Conservation (phyloP, 345 rosid genomes). For the Litchi chinensis region DNA sequence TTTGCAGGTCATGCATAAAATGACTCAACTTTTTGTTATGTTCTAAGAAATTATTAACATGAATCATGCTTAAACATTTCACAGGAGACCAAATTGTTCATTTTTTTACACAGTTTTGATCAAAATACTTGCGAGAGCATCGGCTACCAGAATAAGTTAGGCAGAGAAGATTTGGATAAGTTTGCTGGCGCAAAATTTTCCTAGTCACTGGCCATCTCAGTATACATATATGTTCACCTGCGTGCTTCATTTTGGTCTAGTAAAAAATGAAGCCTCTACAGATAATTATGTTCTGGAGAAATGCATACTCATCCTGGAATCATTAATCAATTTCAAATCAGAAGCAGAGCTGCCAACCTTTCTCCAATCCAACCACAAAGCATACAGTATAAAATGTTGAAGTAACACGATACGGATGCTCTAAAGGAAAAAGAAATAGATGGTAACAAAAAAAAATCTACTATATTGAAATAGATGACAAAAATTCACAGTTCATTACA, state of each 20-base stretch:
- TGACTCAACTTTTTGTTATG: neutral
- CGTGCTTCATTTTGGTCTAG: neutral
- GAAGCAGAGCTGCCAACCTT: neutral
- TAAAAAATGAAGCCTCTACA: neutral
- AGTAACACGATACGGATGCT: neutral
- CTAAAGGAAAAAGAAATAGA: neutral
- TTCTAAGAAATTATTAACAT: too few relatives aligned
- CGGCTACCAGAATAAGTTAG: neutral
- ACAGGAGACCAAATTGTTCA: neutral
- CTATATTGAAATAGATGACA: conserved; percentile 18
- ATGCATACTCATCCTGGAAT: neutral
- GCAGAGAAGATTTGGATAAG: neutral
- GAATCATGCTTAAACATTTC: neutral
- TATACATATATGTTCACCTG: neutral
- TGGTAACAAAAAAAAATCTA: conserved; percentile 18
- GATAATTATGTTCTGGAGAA: neutral
- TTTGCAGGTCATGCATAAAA: neutral
- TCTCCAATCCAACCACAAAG: neutral
- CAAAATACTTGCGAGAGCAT: neutral
- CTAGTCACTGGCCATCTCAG: neutral
- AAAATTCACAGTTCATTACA: conserved; percentile 22
- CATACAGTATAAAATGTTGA: neutral
- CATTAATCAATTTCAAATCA: neutral
- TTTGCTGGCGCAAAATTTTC: neutral
- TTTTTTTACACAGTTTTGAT: neutral